Evolutionary conservation across 2,329 filamentous ascomycete species (phyloP), one percentile per base, ranked within the genome.

Genomic region (Fusarium compactum): DNA sequence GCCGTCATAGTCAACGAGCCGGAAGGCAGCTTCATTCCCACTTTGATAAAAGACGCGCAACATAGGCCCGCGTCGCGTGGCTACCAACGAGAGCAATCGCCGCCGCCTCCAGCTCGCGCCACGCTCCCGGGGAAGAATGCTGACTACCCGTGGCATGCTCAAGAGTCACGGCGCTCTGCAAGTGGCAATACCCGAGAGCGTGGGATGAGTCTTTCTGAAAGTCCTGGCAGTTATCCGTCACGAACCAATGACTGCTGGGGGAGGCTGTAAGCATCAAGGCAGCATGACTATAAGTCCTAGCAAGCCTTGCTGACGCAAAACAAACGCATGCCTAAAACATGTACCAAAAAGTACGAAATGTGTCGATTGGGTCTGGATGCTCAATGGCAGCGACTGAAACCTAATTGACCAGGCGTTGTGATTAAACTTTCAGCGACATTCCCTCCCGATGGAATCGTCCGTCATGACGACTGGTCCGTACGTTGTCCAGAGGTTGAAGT

Each of bases 391-490:
- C 14, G 27, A 41, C 15, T 34, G 48, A 46, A 63, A 52, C 45
- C 15, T 50, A 50, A 47, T 16, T 56, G 27, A 22, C n/a, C 16
- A 32, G 41, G 32, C 30, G 34, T 32, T 25, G 11, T 5, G 25
- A 58, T 67, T 58, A 70, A 60, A 65, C 66, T 72, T 64, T 40
- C 25, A 40, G 56, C 52, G 58, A 47, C 65, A 73, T 73, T 63
- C 56, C 34, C 51, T 29, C n/a, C 55, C 29, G 32, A 71, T 25
- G 40, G 32, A 47, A 47, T 40, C 52, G 47, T 18, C 47, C 43
- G 55, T 25, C n/a, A 34, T 20, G 25, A 51, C 65, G 48, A 67
- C 58, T 62, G 48, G 62, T 27, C 54, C 27, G 51, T 48, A 57
- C 44, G 53, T 50, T 54, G 43, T 38, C 41, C 50, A 58, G 30